Percentiles rank a stretch among this genome's conserved stretches.
phyloP scores from a whole-genome alignment of 1,284 basidiomycete species.

The Sporisorium sorghi region DNA sequence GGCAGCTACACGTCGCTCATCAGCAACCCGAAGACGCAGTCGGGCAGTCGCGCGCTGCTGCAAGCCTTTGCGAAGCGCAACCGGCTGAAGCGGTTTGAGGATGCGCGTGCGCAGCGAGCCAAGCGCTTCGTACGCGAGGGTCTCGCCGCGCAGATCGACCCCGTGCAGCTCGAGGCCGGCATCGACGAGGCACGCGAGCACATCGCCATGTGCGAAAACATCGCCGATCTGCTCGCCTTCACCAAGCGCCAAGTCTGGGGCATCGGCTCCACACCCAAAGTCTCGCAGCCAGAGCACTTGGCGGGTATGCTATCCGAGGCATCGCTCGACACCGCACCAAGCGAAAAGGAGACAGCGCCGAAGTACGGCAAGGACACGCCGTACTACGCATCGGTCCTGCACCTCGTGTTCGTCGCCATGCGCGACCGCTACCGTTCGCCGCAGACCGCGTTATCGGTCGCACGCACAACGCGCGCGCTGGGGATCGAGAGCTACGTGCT shows the following conservation, averaged over 20 bases:
- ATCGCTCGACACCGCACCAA: not conserved
- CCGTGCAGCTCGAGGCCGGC: slow-evolving; percentile 40
- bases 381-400: slow-evolving; percentile 60
- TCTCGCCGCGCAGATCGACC: slow-evolving; percentile 35
- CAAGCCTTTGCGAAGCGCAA: slow-evolving; percentile 43
- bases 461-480: slow-evolving; percentile 37
- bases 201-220: slow-evolving; percentile 47
- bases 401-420: slow-evolving; percentile 58
- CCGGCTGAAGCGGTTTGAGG: slow-evolving; percentile 26
- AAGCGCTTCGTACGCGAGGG: slow-evolving; percentile 37
- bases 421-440: slow-evolving; percentile 57
- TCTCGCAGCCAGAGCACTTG: not conserved
- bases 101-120: slow-evolving; percentile 17
- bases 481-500: slow-evolving; percentile 60
- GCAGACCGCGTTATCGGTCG: slow-evolving; percentile 52
- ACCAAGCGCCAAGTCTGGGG: slow-evolving; percentile 51
- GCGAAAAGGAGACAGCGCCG: slow-evolving; percentile 1
- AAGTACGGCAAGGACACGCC: slow-evolving; percentile 55
- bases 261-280: not conserved
- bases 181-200: slow-evolving; percentile 51
- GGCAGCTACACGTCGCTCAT: slow-evolving; percentile 44
- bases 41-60: slow-evolving; percentile 22
- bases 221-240: slow-evolving; percentile 41
- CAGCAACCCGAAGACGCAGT: slow-evolving; percentile 26
- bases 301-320: not conserved